phyloP scores from a whole-genome alignment of 352 stramenopile species.

The Phytophthora sp. region DNA sequence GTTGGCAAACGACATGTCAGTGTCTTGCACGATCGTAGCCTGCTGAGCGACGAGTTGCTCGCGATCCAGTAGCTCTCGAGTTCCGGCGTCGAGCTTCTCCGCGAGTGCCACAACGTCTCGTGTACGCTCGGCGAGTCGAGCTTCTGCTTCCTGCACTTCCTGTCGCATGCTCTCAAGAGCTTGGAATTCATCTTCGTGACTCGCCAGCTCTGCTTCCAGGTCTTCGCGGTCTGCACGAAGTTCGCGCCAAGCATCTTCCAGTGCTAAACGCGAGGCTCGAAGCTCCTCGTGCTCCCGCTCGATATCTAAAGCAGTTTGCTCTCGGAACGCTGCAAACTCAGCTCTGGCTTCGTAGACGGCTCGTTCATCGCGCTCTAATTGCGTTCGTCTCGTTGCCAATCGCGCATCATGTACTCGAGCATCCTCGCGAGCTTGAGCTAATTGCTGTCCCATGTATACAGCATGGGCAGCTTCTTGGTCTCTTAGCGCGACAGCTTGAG shows the following conservation, averaged over 20 bases:
- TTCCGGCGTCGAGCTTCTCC: slow-evolving; percentile 32
- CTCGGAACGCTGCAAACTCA: slow-evolving; percentile 56
- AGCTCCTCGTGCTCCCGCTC: slow-evolving; percentile 36
- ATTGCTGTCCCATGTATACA: slow-evolving; percentile 47
- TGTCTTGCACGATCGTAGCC: slow-evolving; percentile 25
- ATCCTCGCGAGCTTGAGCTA: slow-evolving; percentile 51
- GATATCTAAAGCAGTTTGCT: slow-evolving; percentile 52
- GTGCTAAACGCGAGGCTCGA: slow-evolving; percentile 32
- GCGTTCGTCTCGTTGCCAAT: slow-evolving; percentile 40
- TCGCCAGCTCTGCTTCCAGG: slow-evolving; percentile 47
- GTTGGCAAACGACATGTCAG: slow-evolving; percentile 21
- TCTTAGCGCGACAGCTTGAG: slow-evolving; percentile 58
- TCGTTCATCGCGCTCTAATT: slow-evolving; percentile 54
- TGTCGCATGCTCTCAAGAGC: slow-evolving; percentile 34
- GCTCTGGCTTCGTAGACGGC: slow-evolving; percentile 55
- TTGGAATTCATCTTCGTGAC: slow-evolving; percentile 59
- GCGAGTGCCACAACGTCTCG: slow-evolving; percentile 35
- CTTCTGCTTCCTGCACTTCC: slow-evolving; percentile 46
- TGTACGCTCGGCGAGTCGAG: slow-evolving; percentile 43
- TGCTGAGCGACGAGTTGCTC: slow-evolving; percentile 40
- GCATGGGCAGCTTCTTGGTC: slow-evolving; percentile 57
- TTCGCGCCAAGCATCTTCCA: slow-evolving; percentile 48
- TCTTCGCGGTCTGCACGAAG: slow-evolving; percentile 47
- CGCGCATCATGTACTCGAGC: slow-evolving; percentile 51
- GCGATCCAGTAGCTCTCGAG: slow-evolving; percentile 27